Conservation (phyloP, 2,329 filamentous ascomycete species). For the Chaetomiaceae sp. region DNA sequence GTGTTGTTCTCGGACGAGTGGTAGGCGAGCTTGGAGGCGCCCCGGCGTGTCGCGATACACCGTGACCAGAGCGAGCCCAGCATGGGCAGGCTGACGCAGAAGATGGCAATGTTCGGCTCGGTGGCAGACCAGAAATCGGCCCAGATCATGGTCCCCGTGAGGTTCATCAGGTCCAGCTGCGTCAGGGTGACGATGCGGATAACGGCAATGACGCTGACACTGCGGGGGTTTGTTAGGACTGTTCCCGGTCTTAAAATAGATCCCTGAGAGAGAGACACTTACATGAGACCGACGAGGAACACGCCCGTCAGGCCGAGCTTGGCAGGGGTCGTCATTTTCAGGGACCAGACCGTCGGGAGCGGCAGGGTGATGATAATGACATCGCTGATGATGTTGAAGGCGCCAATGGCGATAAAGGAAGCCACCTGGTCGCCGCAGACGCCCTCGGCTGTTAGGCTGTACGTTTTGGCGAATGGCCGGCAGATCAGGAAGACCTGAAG, state of each 20-base stretch:
- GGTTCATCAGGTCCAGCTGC: constrained; percentile 35
- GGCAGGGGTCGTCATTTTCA: constrained; percentile 35
- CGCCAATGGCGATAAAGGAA: constrained; percentile 36
- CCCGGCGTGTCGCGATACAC: constrained; percentile 7
- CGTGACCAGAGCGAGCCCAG: constrained; percentile 33
- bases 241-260: too few species aligned
- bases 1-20: constrained; percentile 10
- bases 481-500: constrained; percentile 32
- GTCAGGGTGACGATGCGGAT: constrained; percentile 38
- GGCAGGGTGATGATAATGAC: constrained; percentile 37
- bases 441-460: constrained; percentile 21
- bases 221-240: constrained; percentile 15
- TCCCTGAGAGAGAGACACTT: too few species aligned
- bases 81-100: constrained; percentile 42
- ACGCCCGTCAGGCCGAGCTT: constrained; percentile 37
- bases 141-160: constrained; percentile 39
- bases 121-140: constrained; percentile 38
- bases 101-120: constrained; percentile 39
- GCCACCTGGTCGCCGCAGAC: constrained; percentile 34
- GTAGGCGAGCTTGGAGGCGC: constrained; percentile 17
- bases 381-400: constrained; percentile 37
- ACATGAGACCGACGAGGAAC: constrained; percentile 36
- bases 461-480: constrained; percentile 27
- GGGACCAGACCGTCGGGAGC: constrained; percentile 36
- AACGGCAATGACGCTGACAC: constrained; percentile 36